Conservation (phyloP, 2,329 filamentous ascomycete species). For the Aureobasidium namibiae region DNA sequence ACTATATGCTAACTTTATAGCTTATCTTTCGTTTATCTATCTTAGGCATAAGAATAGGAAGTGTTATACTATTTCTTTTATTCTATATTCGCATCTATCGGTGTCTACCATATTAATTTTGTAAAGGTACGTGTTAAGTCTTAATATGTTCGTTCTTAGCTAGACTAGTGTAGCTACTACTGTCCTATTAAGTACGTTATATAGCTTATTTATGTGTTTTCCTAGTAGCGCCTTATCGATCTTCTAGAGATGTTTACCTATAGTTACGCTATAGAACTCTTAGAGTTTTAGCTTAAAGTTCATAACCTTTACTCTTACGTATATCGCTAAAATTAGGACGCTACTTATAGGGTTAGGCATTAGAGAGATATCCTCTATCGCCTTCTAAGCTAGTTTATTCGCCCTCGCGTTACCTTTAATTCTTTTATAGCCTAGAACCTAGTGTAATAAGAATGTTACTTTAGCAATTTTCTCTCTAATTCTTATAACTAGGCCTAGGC, state of each 20-base stretch:
- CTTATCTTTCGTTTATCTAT: too few relatives aligned
- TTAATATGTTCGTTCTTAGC: background rate
- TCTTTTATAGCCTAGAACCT: background rate
- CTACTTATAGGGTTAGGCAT: background rate
- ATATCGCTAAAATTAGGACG: background rate
- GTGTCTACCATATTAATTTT: slow-evolving; percentile 1
- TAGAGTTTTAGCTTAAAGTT: background rate
- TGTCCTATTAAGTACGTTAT: background rate
- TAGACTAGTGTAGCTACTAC: background rate
- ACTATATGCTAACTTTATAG: too few relatives aligned
- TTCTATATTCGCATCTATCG: slow-evolving; percentile 2
- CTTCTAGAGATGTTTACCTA: background rate
- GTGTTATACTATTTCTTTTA: background rate
- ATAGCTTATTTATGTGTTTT: background rate
- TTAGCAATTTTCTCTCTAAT: too few relatives aligned
- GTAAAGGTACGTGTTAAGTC: background rate
- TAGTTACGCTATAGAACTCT: background rate
- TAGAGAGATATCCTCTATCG: background rate
- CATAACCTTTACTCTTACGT: too few relatives aligned
- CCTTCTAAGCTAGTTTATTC: background rate
- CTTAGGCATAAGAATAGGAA: too few relatives aligned
- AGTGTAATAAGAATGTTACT: too few relatives aligned
- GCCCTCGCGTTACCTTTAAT: background rate
- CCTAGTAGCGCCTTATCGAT: too few relatives aligned
- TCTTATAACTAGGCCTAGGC: too few relatives aligned